Percentiles rank a stretch among this genome's conserved stretches.
Evolutionary conservation across 1,284 basidiomycete species (phyloP).

Genomic region (Rhodotorula sp.): DNA sequence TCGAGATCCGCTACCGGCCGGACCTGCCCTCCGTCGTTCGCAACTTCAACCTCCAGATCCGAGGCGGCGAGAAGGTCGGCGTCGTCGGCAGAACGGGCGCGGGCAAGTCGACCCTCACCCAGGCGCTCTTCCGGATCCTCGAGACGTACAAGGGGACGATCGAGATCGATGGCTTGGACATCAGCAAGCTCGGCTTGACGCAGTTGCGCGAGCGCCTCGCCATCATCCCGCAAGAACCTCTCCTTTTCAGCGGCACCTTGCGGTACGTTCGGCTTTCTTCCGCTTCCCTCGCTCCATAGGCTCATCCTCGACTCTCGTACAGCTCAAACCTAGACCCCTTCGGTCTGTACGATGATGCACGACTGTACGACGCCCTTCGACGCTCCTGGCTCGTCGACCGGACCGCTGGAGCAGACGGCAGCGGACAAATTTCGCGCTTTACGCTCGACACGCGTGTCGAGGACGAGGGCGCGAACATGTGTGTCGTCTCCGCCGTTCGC

Average conservation of each 20-base stretch:
- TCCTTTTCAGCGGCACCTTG: conserved; percentile 55
- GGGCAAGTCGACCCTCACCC: conserved; percentile 69
- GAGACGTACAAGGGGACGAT: conserved; percentile 65
- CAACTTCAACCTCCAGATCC: conserved; percentile 52
- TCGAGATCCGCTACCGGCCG: conserved; percentile 55
- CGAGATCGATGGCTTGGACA: conserved; percentile 67
- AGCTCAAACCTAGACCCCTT: conserved; percentile 51
- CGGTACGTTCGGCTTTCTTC: conserved; percentile 24
- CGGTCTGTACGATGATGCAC: conserved; percentile 47
- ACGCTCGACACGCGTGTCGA: conserved; percentile 76
- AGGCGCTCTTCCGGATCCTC: conserved; percentile 67
- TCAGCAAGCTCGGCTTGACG: conserved; percentile 55
- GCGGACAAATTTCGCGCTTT: conserved; percentile 52
- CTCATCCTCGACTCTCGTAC: conserved; percentile 26
- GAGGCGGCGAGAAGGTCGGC: conserved; percentile 56
- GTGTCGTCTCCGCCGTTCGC: conserved; percentile 36
- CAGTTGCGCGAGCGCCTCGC: conserved; percentile 63
- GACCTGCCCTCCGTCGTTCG: conserved; percentile 55
- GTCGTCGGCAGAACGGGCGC: conserved; percentile 53
- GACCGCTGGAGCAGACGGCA: conserved; percentile 19
- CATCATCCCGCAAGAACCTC: conserved; percentile 69
- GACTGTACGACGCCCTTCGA: conserved; percentile 49
- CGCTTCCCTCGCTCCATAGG: no score
- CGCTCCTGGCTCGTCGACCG: conserved; percentile 48
- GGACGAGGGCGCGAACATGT: conserved; percentile 81